Evolutionary conservation across 2,329 filamentous ascomycete genomes (phyloP).

Genomic region (Aspergillus brunneoviolaceus): DNA sequence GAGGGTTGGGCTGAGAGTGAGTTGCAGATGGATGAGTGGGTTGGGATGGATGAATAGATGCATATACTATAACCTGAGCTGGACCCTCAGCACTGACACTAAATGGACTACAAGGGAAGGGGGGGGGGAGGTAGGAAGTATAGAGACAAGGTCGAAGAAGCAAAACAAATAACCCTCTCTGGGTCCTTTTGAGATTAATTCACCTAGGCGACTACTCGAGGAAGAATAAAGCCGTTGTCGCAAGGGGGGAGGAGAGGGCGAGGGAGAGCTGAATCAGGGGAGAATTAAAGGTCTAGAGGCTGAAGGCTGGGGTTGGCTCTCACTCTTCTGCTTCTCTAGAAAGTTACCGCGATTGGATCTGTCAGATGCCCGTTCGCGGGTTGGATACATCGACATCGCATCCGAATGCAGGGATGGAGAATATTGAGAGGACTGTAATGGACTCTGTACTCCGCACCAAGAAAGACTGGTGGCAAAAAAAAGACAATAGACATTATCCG

Average conservation of each 20-base stretch:
- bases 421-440: neutral
- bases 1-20: neutral
- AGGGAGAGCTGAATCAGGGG: neutral
- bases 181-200: neutral
- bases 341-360: constrained; percentile 6
- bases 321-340: too few species aligned
- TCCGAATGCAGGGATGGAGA: constrained; percentile 2
- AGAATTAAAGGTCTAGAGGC: neutral
- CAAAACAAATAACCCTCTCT: constrained; percentile 1
- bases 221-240: neutral
- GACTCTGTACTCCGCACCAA: neutral
- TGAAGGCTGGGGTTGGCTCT: neutral
- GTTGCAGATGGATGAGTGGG: neutral
- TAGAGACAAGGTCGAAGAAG: neutral
- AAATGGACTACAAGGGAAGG: neutral
- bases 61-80: too few species aligned
- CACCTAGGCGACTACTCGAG: neutral
- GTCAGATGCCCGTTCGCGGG: constrained; percentile 7
- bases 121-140: neutral
- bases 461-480: neutral
- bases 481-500: neutral
- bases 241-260: neutral
- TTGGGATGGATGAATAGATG: neutral
- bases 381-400: constrained; percentile 12
- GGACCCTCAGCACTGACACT: neutral